Evolutionary conservation across 1,284 basidiomycete species (phyloP).

Genomic region (Golubevia sp.): DNA sequence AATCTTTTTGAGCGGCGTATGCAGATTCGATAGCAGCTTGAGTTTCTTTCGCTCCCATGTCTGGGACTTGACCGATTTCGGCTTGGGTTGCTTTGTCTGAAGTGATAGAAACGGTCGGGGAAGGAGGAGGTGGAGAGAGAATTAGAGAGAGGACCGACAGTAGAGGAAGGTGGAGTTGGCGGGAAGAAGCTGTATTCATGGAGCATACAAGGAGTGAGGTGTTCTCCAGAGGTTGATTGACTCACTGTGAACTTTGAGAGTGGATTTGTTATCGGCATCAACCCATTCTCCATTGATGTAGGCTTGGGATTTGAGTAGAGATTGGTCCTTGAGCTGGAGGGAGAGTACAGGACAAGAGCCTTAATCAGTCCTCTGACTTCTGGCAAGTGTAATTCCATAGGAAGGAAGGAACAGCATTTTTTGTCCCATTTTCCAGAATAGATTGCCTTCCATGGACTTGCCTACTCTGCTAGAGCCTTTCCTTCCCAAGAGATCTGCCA

Average conservation of each 20-base stretch:
- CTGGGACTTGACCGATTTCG: slow-evolving; percentile 46
- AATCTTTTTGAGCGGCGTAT: slow-evolving; percentile 35
- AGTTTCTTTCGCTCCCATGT: slow-evolving; percentile 43
- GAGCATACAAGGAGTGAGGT: no score
- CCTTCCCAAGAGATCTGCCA: no score
- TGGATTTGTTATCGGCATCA: slow-evolving; percentile 29
- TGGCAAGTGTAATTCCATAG: no score
- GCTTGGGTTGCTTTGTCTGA: slow-evolving; percentile 52
- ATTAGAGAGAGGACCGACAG: no score
- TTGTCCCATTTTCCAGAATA: no score
- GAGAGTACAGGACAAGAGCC: background rate
- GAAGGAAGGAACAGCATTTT: background rate
- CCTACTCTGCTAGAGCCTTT: background rate
- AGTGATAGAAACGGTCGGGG: background rate
- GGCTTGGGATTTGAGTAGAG: slow-evolving; percentile 36
- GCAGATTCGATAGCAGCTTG: slow-evolving; percentile 48
- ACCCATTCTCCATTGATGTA: slow-evolving; percentile 55
- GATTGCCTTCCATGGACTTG: background rate
- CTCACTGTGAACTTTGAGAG: slow-evolving; percentile 40
- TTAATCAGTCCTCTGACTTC: background rate
- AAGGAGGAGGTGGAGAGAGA: background rate
- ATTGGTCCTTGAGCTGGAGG: slow-evolving; percentile 31
- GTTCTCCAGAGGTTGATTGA: background rate
- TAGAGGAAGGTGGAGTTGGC: no score
- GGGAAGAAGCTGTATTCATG: no score